Percentiles rank a stretch among this genome's conserved stretches.
Conservation (phyloP, 768 basidiomycete species). For the Chlorophyllum brunneum region DNA sequence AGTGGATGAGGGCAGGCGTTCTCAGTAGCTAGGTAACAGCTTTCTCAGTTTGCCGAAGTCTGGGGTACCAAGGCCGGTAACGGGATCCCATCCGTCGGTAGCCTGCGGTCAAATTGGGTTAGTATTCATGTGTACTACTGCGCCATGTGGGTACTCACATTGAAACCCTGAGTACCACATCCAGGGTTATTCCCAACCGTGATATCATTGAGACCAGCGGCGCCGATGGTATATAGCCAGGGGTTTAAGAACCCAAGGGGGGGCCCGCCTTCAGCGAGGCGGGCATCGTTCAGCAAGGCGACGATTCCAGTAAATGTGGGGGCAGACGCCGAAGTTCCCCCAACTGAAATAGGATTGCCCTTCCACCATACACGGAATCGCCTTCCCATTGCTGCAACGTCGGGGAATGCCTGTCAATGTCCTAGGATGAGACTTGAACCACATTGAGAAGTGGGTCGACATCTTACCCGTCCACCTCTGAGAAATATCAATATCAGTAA, state of each 20-base stretch:
- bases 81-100: slow-evolving; percentile 50
- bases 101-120: slow-evolving; percentile 26
- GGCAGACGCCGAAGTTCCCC: slow-evolving; percentile 63
- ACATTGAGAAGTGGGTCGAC: not conserved
- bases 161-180: slow-evolving; percentile 65
- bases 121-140: not conserved
- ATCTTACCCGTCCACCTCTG: slow-evolving; percentile 50
- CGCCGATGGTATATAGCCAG: slow-evolving; percentile 44
- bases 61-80: slow-evolving; percentile 63
- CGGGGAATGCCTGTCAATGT: slow-evolving; percentile 48
- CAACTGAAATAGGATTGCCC: slow-evolving; percentile 36
- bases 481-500: not conserved
- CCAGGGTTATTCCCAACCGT: slow-evolving; percentile 51
- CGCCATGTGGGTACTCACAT: slow-evolving; percentile 35
- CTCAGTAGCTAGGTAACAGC: slow-evolving; percentile 20
- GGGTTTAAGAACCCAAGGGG: slow-evolving; percentile 70
- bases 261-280: too few relatives aligned
- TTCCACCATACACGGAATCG: slow-evolving; percentile 44
- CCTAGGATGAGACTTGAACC: not conserved
- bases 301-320: slow-evolving; percentile 65
- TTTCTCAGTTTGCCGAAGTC: slow-evolving; percentile 48
- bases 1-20: too few relatives aligned
- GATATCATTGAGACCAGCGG: slow-evolving; percentile 51
- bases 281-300: slow-evolving; percentile 65
- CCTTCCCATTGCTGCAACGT: slow-evolving; percentile 58